Conservation (phyloP, 164 flowering plant genomes). For the Vitis rupestris region DNA sequence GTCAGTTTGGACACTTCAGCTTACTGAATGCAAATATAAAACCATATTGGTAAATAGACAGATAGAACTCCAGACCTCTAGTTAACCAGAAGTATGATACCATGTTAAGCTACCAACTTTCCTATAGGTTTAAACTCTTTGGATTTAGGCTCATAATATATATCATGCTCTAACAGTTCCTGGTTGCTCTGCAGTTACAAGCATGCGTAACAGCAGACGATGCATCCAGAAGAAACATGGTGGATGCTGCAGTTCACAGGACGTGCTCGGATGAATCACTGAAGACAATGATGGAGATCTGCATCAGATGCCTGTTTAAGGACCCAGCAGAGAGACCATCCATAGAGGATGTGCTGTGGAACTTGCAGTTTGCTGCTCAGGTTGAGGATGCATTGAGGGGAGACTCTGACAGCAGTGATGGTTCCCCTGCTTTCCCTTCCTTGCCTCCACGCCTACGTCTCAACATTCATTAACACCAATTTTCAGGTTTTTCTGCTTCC, state of each 20-base stretch:
- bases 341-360: slow-evolving; percentile 91
- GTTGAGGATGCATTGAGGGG: slow-evolving; percentile 73
- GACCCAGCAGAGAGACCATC: slow-evolving; percentile 81
- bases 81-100: too few relatives aligned
- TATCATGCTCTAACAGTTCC: background rate
- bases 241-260: slow-evolving; percentile 43
- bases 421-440: slow-evolving; percentile 50
- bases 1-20: too few relatives aligned
- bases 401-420: slow-evolving; percentile 68
- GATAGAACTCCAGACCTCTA: too few relatives aligned
- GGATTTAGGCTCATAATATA: too few relatives aligned
- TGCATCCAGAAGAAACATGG: slow-evolving; percentile 42
- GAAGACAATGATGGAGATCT: slow-evolving; percentile 76
- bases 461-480: slow-evolving; percentile 11
- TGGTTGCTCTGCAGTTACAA: slow-evolving; percentile 44
- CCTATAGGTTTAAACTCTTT: too few relatives aligned
- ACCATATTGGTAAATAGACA: too few relatives aligned
- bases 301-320: slow-evolving; percentile 53
- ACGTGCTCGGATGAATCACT: slow-evolving; percentile 62
- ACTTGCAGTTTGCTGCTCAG: slow-evolving; percentile 95
- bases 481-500: slow-evolving; percentile 3
- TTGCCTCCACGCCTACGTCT: slow-evolving; percentile 25
- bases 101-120: too few relatives aligned
- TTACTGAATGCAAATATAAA: too few relatives aligned
- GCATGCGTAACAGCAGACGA: slow-evolving; percentile 41